Evolutionary conservation across 163 green algal species (phyloP).

Genomic region (Volvox carteri): DNA sequence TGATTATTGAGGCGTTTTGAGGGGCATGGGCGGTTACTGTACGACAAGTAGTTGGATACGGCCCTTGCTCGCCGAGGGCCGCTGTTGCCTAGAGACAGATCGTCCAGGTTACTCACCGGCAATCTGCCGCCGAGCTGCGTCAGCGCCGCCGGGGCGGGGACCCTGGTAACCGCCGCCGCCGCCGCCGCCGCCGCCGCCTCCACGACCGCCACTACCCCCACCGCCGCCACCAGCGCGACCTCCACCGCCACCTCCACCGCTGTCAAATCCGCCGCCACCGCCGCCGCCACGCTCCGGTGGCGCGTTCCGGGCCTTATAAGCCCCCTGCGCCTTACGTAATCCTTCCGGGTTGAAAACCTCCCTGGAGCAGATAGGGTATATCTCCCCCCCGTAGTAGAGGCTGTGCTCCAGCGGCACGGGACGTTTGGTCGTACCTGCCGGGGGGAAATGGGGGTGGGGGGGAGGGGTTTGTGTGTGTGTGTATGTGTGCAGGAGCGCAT

Average conservation of each 20-base stretch:
- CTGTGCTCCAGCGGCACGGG: conserved; percentile 96
- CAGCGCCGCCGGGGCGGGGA: conserved; percentile 43
- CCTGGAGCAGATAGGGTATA: conserved; percentile 80
- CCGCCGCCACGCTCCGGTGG: conserved; percentile 7
- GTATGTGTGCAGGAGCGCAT: background rate
- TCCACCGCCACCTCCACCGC: conserved; percentile 50
- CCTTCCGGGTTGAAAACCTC: conserved; percentile 77
- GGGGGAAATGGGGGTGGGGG: background rate
- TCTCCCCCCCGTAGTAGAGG: conserved; percentile 87
- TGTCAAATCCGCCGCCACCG: conserved; percentile 7
- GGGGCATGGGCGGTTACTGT: too few species aligned
- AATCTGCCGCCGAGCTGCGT: conserved; percentile 59
- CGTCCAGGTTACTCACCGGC: conserved; percentile 64
- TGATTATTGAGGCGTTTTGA: too few species aligned
- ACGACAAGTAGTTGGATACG: too few species aligned
- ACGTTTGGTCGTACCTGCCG: conserved; percentile 84
- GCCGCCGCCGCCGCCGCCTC: conserved; percentile 57
- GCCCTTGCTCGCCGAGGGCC: too few species aligned
- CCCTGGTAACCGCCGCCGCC: conserved; percentile 48
- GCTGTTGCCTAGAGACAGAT: too few species aligned
- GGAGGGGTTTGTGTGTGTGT: too few species aligned
- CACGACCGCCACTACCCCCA: background rate
- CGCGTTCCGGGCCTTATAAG: conserved; percentile 52
- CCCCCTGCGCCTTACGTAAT: conserved; percentile 61
- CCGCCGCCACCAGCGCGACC: conserved; percentile 31